Evolutionary conservation across 2,329 filamentous ascomycete genomes (phyloP).

Genomic region (Aspergillus aculeatus): DNA sequence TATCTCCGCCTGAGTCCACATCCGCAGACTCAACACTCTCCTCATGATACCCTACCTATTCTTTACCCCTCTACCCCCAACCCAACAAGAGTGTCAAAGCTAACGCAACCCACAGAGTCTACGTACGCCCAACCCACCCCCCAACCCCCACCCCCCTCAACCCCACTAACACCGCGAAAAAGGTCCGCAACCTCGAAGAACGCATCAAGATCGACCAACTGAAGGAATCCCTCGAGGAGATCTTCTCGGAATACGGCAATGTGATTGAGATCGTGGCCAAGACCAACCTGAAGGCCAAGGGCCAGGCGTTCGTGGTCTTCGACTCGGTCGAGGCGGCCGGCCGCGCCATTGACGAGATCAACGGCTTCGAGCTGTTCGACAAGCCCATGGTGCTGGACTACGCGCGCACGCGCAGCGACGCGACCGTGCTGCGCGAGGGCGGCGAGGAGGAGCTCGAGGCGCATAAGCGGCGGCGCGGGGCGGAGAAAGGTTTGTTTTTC

Average conservation of each 20-base stretch:
- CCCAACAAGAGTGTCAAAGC: constrained; percentile 8
- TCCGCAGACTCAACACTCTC: too few species aligned
- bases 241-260: constrained; percentile 87
- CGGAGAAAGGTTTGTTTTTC: constrained; percentile 72
- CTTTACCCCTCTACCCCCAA: background rate
- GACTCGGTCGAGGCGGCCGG: constrained; percentile 75
- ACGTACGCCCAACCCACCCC: constrained; percentile 31
- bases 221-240: constrained; percentile 67
- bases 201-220: constrained; percentile 78
- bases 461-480: constrained; percentile 79
- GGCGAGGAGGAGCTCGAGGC: constrained; percentile 77
- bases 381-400: constrained; percentile 85
- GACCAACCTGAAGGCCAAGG: constrained; percentile 86
- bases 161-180: background rate
- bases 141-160: constrained; percentile 12
- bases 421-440: constrained; percentile 73
- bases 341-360: constrained; percentile 80
- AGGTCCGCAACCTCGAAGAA: constrained; percentile 85
- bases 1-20: too few species aligned
- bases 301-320: constrained; percentile 93
- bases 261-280: constrained; percentile 85
- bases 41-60: background rate
- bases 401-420: constrained; percentile 82
- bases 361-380: constrained; percentile 89
- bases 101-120: constrained; percentile 35